Evolutionary conservation across 2,329 filamentous ascomycete genomes (phyloP).

Genomic region (Aspergillus amoenus): DNA sequence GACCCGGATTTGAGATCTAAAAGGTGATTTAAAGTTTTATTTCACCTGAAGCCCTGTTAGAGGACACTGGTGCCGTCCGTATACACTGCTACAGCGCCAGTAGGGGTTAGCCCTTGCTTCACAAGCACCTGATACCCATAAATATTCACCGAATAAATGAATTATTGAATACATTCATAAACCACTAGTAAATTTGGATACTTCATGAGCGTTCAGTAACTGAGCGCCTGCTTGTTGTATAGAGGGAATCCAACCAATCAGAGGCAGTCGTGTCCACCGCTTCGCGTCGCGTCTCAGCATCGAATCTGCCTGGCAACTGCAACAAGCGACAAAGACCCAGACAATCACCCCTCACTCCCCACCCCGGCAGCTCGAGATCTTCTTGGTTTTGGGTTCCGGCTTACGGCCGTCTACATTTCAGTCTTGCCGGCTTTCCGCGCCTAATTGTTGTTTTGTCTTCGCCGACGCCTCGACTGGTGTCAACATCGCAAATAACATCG

Average conservation of each 20-base stretch:
- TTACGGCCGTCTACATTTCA: neutral
- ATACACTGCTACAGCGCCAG: neutral
- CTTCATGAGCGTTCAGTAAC: too few species aligned
- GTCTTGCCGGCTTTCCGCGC: neutral
- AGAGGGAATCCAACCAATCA: constrained; percentile 12
- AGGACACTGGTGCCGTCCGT: neutral
- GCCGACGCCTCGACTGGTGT: constrained; percentile 1
- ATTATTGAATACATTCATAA: neutral
- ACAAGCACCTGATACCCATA: neutral
- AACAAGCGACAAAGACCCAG: constrained; percentile 1
- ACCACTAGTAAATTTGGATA: neutral
- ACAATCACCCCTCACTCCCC: neutral
- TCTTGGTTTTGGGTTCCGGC: neutral
- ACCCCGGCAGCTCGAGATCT: neutral
- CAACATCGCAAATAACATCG: constrained; percentile 16
- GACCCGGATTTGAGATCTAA: constrained; percentile 62
- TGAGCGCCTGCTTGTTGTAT: neutral
- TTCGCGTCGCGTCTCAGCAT: constrained; percentile 21
- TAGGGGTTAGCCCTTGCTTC: neutral
- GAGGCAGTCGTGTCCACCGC: constrained; percentile 19
- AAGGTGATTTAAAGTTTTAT: constrained; percentile 9
- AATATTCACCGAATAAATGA: neutral
- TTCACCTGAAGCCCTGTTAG: neutral
- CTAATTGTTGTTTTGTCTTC: neutral
- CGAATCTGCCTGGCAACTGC: neutral